Conservation (phyloP, 208 protist genomes). For the Trypanosoma rangeli region DNA sequence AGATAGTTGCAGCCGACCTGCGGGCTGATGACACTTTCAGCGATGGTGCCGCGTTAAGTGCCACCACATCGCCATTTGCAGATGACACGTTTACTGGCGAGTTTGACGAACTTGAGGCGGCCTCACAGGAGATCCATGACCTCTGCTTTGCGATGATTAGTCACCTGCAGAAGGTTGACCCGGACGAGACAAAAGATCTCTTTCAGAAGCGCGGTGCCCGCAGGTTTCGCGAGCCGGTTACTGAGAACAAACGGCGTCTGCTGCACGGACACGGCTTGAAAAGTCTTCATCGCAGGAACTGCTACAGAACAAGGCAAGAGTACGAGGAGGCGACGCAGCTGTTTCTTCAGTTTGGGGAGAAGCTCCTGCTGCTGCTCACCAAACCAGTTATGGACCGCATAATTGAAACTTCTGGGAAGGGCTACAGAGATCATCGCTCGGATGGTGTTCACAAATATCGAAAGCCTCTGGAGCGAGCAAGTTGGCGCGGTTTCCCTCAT, state of each 20-base stretch:
- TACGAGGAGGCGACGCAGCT: slow-evolving; percentile 62
- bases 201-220: slow-evolving; percentile 72
- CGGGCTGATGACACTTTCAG: not conserved
- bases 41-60: not conserved
- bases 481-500: slow-evolving; percentile 80
- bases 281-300: slow-evolving; percentile 46
- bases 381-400: slow-evolving; percentile 79
- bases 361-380: slow-evolving; percentile 74
- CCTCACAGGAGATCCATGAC: slow-evolving; percentile 89
- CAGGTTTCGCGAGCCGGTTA: slow-evolving; percentile 74
- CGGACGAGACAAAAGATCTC: slow-evolving; percentile 47
- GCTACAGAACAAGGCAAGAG: slow-evolving; percentile 57
- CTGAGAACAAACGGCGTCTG: slow-evolving; percentile 64
- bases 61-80: not conserved
- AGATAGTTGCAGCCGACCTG: not conserved
- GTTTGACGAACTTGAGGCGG: slow-evolving; percentile 90
- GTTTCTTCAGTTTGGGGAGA: slow-evolving; percentile 78
- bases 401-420: slow-evolving; percentile 71
- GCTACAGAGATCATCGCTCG: slow-evolving; percentile 46
- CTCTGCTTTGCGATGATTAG: slow-evolving; percentile 82
- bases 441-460: slow-evolving; percentile 71
- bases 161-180: slow-evolving; percentile 69
- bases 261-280: slow-evolving; percentile 65
- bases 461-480: slow-evolving; percentile 49
- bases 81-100: slow-evolving; percentile 39